A percentile compares a stretch with the other conserved stretches of the same genome.
These are phyloP conservation scores for Leucogyrophana mollusca DNA, from an alignment of 768 basidiomycete genomes.

Conservation along the genomic window DNA sequence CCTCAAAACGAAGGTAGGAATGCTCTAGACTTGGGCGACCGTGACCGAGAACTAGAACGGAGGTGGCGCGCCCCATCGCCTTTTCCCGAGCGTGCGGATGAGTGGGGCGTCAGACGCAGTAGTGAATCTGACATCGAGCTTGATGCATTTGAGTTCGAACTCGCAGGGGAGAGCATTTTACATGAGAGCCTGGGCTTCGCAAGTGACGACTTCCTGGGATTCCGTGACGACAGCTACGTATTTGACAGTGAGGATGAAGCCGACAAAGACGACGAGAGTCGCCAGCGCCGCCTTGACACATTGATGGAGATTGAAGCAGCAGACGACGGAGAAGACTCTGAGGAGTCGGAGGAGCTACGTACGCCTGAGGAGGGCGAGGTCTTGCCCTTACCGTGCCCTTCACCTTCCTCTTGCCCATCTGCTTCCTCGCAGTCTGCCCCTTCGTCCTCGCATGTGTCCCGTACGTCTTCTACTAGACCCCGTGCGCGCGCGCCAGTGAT, in stretches of 20 bases:
- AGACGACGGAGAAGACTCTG: slow-evolving; percentile 25
- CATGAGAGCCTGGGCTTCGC: slow-evolving; percentile 19
- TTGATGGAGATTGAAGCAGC: slow-evolving; percentile 21
- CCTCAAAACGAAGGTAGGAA: slow-evolving; percentile 42
- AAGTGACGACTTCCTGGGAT: slow-evolving; percentile 14
- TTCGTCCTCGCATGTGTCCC: slow-evolving; percentile 10
- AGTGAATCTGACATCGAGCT: slow-evolving; percentile 8
- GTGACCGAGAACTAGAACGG: slow-evolving; percentile 20
- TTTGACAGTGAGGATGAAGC: slow-evolving; percentile 9
- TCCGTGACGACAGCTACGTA: slow-evolving; percentile 7
- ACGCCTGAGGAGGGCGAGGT: slow-evolving; percentile 25
- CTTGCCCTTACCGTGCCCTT: slow-evolving; percentile 8
- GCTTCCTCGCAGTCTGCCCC: background rate
- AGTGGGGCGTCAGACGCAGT: slow-evolving; percentile 26
- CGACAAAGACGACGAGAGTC: slow-evolving; percentile 7
- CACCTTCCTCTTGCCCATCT: background rate
- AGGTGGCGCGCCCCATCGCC: slow-evolving; percentile 27
- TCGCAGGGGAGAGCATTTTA: slow-evolving; percentile 20
- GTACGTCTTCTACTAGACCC: slow-evolving; percentile 24
- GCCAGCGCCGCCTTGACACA: slow-evolving; percentile 7
- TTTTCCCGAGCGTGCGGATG: slow-evolving; percentile 21
- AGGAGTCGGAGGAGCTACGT: slow-evolving; percentile 25
- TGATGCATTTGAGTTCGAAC: slow-evolving; percentile 21
- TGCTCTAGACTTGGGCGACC: slow-evolving; percentile 33
- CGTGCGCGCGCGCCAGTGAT: slow-evolving; percentile 16